Evolutionary conservation across 331 rosid genomes (phyloP).

Genomic region (Dryas integrifolia): DNA sequence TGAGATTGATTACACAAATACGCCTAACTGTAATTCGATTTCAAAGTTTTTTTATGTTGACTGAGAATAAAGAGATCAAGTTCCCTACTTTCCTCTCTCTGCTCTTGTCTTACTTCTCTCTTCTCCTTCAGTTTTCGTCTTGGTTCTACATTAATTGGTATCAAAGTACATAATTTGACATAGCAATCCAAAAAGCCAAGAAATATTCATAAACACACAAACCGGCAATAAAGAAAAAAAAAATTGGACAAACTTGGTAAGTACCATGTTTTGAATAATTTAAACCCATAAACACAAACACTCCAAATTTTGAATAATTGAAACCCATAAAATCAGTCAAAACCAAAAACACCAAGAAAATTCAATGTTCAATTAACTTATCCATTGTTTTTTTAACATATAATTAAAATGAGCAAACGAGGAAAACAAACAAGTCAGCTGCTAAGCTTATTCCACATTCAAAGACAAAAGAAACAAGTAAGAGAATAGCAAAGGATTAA

Average conservation of each 20-base stretch:
- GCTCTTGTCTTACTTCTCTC: not conserved
- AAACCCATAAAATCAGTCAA: not conserved
- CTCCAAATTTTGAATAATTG: not conserved
- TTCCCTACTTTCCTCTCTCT: too few species aligned
- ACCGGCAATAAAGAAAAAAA: not conserved
- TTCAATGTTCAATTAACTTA: not conserved
- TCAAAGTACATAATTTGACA: not conserved
- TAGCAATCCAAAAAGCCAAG: not conserved
- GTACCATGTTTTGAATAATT: not conserved
- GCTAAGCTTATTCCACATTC: constrained; percentile 3
- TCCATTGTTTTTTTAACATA: not conserved
- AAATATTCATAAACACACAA: not conserved
- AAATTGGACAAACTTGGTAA: not conserved
- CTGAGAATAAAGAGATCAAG: too few species aligned
- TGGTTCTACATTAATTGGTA: not conserved
- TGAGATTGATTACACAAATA: too few species aligned
- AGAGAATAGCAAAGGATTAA: not conserved
- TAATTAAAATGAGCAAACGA: too few species aligned
- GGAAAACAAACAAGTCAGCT: not conserved
- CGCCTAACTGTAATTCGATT: not conserved
- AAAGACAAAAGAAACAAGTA: not conserved
- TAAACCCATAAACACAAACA: constrained; percentile 5
- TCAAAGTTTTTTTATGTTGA: not conserved
- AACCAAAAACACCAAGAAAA: not conserved
- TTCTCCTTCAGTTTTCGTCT: not conserved